Evolutionary conservation across 2,329 filamentous ascomycete genomes (phyloP), one percentile per base, ranked within the genome.

Genomic region (Botrytis aclada): DNA sequence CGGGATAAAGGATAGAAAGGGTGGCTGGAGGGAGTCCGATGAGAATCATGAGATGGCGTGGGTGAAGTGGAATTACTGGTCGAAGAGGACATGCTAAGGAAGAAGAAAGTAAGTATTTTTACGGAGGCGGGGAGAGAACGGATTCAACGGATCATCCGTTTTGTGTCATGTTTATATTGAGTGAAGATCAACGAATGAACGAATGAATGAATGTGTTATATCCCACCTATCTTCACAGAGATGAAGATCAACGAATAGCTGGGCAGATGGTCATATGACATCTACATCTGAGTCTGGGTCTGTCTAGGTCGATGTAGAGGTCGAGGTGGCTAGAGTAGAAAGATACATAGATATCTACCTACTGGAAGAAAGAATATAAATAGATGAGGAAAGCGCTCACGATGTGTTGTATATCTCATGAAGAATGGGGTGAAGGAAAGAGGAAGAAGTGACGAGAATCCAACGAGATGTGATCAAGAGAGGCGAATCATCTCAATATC

Each of bases 1-100:
- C 45, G 64, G 64, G 45, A 54, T n/a, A 66, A 41, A 66, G 64
- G 47, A 14, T 39, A 66, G 64, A 51, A 20, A 45, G n/a, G 25
- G 16, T 22, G n/a, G 64, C 25, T 65, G 63, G 45, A 58, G n/a
- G 54, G 22, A 54, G 51, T 29, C 14, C 6, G 51, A 56, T 56
- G 51, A 47, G 20, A 47, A 25, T 47, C 20, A 25, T 47, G 45
- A 29, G n/a, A 54, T 29, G 51, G 51, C 29, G 51, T n/a, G 14
- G 4, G 1, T 29, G n/a, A 12, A 29, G 51, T 5, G n/a, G 12
- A n/a, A 51, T 25, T 4, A 54, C 51, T 54, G 51, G 51, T 29
- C 3, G 51, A 29, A 8, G 14, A 29, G n/a, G 7, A 25, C 1
- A 7, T 10, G 9, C 7, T 22, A 3, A 25, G 45, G 3, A 14